Base-by-base conservation (phyloP, 1,284 basidiomycete species). In the Ganoderma resinaceum region DNA sequence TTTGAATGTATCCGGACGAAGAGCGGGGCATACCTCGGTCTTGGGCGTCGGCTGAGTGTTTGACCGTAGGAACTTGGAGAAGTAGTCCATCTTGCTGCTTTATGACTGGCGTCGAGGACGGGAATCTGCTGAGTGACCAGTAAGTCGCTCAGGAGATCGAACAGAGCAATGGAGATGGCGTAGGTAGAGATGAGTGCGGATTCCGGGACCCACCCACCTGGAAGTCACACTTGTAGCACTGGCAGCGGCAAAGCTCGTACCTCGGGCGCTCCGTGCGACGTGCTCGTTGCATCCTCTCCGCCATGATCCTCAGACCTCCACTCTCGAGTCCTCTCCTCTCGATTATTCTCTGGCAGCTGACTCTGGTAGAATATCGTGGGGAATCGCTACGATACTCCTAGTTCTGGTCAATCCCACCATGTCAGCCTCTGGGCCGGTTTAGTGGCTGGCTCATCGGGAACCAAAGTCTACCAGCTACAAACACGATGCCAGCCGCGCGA, bases 1-100 rank as follows among this genome's bases (percentile, higher is more conserved):
- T 12, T 62, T 42, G 29, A 8, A 26, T 46, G 18, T 4, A 14
- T 29, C 18, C 46, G 31, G 60, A 53, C 16, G 37, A 38, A 66
- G 55, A 62, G 69, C 70, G 62, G 33, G 62, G 62, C 75, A 55
- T 49, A 79, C 78, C 74, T 80, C 78, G 1, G 82, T 78, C 76
- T 90, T 92, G 0, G 86, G 82, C 49, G 82, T 75, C 1, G 85
- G 77, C 66, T 88, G 89, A 46, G 76, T 80, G 8, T 84, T 80
- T 31, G 87, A 80, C 67, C 88, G 83, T 57, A 95, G 82, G 76
- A 95, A 94, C 77, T 93, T 94, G 63, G 92, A 91, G 77, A 95
- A 95, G 77, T 95, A 95, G 75, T 94, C 92, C 92, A 94, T 94
- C 18, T 38, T n/a, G 38, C 42, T 16, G 20, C 6, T 23, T 63